Evolutionary conservation across 345 rosid species (phyloP), one percentile per base, ranked within the genome.

Genomic region (Passiflora organensis): DNA sequence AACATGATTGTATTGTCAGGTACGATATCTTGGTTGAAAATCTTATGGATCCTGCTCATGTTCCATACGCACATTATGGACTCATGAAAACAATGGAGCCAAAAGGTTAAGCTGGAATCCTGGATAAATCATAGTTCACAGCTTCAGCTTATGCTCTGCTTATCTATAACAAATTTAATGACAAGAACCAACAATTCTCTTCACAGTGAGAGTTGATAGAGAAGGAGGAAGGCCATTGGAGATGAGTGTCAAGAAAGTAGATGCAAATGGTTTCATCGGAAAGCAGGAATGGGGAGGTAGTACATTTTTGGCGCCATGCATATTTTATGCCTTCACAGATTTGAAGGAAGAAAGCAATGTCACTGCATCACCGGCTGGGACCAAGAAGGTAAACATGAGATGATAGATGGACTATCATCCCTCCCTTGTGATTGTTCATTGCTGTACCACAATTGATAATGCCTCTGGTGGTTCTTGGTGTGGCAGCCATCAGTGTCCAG

Each of bases 31-130:
- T 87, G 71, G 25, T 85, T 34, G 97, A 87, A 72, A 91, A 91
- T 54, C 81, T 87, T 36, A 85, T 87, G 96, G 96, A 91, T 72
- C 97, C 95, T 43, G 83, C 94, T 67, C 97, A 91, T 72, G 94
- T 87, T 65, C 97, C 91, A 11, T 87, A 85, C 70, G 94, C 97
- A 42, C 97, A 87, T 70, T 75, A 83, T 59, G 86, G 96, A 63
- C 43, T 91, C 53, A 76, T 85, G 94, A 62, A 45, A 67, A 62
- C 65, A 32, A 51, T 34, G 39, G 55, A 53, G 51, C 82, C 78
- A 3, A 75, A 71, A 67, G 78, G 86, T 51, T 55, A n/a, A 32
- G 48, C 71, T 63, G 58, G 47, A 38, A 18, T 50, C 65, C 6
- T 28, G 1, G 14, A 38, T 59, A 48, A 50, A 37, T 18, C 6